Conservation (phyloP, 176 grass and related monocot species). For the Rhynchospora tenuis region DNA sequence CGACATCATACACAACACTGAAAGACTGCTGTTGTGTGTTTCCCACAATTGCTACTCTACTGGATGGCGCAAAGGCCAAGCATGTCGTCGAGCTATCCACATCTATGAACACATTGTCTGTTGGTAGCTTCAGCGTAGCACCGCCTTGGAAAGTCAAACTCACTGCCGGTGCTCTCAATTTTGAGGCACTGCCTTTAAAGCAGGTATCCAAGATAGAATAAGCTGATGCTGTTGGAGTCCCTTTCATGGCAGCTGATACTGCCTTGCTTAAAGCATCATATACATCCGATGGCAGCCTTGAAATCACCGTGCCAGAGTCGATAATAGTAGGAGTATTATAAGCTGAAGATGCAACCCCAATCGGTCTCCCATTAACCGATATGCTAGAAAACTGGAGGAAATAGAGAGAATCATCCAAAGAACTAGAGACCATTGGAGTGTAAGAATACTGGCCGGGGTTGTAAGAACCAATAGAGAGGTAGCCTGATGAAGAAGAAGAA, state of each 20-base stretch:
- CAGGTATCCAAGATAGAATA: slow-evolving; percentile 69
- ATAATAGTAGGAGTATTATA: slow-evolving; percentile 67
- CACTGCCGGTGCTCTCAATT: slow-evolving; percentile 42
- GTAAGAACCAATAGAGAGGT: slow-evolving; percentile 61
- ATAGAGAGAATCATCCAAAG: slow-evolving; percentile 70
- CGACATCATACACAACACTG: slow-evolving; percentile 59
- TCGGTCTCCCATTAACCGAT: slow-evolving; percentile 32
- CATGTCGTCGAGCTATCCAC: slow-evolving; percentile 59
- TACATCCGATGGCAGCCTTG: slow-evolving; percentile 53
- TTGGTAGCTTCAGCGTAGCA: slow-evolving; percentile 32
- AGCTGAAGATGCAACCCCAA: slow-evolving; percentile 34
- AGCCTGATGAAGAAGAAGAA: slow-evolving; percentile 44
- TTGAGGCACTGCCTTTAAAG: slow-evolving; percentile 37
- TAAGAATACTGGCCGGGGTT: slow-evolving; percentile 51
- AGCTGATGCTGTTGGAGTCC: slow-evolving; percentile 20
- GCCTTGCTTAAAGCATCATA: slow-evolving; percentile 61
- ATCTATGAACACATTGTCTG: slow-evolving; percentile 48
- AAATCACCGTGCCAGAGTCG: slow-evolving; percentile 84
- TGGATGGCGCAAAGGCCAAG: slow-evolving; percentile 58
- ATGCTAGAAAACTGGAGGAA: slow-evolving; percentile 69
- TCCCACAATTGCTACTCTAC: slow-evolving; percentile 51
- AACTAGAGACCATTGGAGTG: slow-evolving; percentile 62
- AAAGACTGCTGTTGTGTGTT: slow-evolving; percentile 91
- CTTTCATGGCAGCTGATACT: slow-evolving; percentile 33
- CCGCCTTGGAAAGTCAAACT: slow-evolving; percentile 47